Conservation (phyloP, 2,329 filamentous ascomycete genomes). For the Fusarium sp. region DNA sequence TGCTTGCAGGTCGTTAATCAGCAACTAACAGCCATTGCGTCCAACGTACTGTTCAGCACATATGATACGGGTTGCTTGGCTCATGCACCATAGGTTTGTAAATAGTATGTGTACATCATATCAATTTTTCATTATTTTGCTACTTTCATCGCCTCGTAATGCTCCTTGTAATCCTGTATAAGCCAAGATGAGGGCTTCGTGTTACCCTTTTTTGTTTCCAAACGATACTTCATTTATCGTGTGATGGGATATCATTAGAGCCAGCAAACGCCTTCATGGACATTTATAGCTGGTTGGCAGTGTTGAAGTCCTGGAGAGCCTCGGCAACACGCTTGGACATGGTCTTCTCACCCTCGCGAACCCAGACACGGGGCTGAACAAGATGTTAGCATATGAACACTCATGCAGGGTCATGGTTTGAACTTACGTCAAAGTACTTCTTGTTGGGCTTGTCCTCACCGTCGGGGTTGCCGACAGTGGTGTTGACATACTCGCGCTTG, state of each 20-base stretch:
- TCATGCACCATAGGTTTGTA: background rate
- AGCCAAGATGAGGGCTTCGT: conserved; percentile 21
- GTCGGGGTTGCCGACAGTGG: conserved; percentile 92
- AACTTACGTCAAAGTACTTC: conserved; percentile 79
- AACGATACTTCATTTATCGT: conserved; percentile 30
- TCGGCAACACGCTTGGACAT: conserved; percentile 85
- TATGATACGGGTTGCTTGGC: too few species aligned
- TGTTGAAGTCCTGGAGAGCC: conserved; percentile 92
- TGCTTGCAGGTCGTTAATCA: too few species aligned
- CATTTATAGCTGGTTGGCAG: conserved; percentile 50
- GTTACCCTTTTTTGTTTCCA: conserved; percentile 28
- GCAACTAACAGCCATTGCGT: too few species aligned
- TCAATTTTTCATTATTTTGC: conserved; percentile 41
- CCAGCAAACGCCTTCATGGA: conserved; percentile 14
- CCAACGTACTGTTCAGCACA: too few species aligned
- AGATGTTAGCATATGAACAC: conserved; percentile 9
- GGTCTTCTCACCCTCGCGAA: conserved; percentile 96
- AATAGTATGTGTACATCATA: conserved; percentile 29
- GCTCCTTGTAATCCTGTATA: conserved; percentile 28
- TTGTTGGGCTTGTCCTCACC: conserved; percentile 99
- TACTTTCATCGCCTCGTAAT: conserved; percentile 39
- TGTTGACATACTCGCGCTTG: conserved; percentile 94
- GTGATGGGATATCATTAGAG: conserved; percentile 34
- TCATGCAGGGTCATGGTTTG: background rate
- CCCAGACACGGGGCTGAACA: conserved; percentile 85